Percentiles rank a stretch among this genome's conserved stretches.
These are phyloP conservation scores for Cystoderma amianthinum DNA, from an alignment of 768 basidiomycete species.

Conservation along the genomic window DNA sequence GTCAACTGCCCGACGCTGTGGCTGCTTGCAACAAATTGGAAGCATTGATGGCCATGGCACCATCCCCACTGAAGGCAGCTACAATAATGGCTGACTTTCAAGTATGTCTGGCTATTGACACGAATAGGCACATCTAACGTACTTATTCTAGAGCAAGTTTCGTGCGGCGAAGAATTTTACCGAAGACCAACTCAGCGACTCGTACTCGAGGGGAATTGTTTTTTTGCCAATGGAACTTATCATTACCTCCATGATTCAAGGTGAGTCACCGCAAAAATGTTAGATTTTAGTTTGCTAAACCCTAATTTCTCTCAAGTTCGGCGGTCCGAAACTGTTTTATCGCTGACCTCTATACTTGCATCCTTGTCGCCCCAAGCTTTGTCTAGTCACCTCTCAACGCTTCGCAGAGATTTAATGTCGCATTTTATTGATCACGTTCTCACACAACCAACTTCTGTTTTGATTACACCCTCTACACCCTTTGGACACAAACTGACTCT, in stretches of 20 bases:
- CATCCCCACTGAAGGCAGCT: slow-evolving; percentile 43
- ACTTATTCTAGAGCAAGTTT: slow-evolving; percentile 40
- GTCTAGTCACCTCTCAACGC: slow-evolving; percentile 44
- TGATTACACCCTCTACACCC: slow-evolving; percentile 25
- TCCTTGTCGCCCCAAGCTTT: slow-evolving; percentile 53
- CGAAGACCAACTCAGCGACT: slow-evolving; percentile 69
- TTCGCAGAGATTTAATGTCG: slow-evolving; percentile 58
- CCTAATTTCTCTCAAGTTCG: slow-evolving; percentile 36
- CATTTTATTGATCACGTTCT: slow-evolving; percentile 57
- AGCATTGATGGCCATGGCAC: slow-evolving; percentile 35
- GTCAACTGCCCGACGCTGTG: slow-evolving; percentile 61
- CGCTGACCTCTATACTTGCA: slow-evolving; percentile 47
- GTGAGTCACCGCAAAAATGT: too few species aligned
- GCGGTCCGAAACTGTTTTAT: slow-evolving; percentile 41
- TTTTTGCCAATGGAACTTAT: slow-evolving; percentile 42
- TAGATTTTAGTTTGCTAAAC: too few species aligned
- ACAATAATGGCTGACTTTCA: slow-evolving; percentile 48
- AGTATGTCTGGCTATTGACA: slow-evolving; percentile 27
- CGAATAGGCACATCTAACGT: too few species aligned
- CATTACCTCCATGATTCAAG: slow-evolving; percentile 45
- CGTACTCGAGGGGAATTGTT: slow-evolving; percentile 52
- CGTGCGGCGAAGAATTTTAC: slow-evolving; percentile 47
- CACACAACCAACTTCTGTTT: slow-evolving; percentile 41
- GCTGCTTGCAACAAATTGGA: slow-evolving; percentile 34
- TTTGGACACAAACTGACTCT: slow-evolving; percentile 41